These are phyloP conservation scores for Saturnispora sekii DNA, from an alignment of 805 yeast genomes.

Conservation along the genomic window DNA sequence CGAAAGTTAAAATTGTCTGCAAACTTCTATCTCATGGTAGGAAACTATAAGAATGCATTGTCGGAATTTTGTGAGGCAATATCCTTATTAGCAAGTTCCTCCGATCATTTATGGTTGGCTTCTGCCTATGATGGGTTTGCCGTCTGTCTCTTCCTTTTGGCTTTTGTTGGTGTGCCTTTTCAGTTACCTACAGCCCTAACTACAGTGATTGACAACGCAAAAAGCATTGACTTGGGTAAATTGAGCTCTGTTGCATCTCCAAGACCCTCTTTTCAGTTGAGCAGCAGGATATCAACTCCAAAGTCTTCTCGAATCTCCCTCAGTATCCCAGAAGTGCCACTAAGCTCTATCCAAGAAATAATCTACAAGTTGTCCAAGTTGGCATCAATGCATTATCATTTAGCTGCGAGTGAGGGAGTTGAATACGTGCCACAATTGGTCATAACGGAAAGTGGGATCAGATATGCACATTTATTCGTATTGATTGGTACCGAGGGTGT, in stretches of 20 bases:
- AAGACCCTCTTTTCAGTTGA: slow-evolving; percentile 34
- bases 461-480: slow-evolving; percentile 55
- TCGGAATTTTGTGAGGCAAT: slow-evolving; percentile 69
- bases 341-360: slow-evolving; percentile 26
- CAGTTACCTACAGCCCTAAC: slow-evolving; percentile 33
- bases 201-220: slow-evolving; percentile 17
- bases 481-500: slow-evolving; percentile 40
- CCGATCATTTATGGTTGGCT: slow-evolving; percentile 82
- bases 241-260: slow-evolving; percentile 35
- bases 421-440: slow-evolving; percentile 80
- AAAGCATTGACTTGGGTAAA: slow-evolving; percentile 18
- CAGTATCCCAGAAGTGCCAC: slow-evolving; percentile 15
- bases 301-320: slow-evolving; percentile 4
- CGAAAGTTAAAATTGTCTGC: slow-evolving; percentile 70
- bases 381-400: slow-evolving; percentile 35
- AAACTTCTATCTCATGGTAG: slow-evolving; percentile 69
- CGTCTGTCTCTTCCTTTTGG: slow-evolving; percentile 51
- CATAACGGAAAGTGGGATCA: slow-evolving; percentile 58
- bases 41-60: slow-evolving; percentile 64
- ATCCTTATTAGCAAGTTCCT: slow-evolving; percentile 42
- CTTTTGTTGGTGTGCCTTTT: slow-evolving; percentile 44
- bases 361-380: slow-evolving; percentile 31
- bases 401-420: slow-evolving; percentile 47
- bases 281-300: slow-evolving; percentile 11
- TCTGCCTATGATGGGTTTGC: slow-evolving; percentile 79